Evolutionary conservation across 1,139 yeast genomes (phyloP), one percentile per base, ranked within the genome.

Genomic region (Zygosaccharomyces sapae): DNA sequence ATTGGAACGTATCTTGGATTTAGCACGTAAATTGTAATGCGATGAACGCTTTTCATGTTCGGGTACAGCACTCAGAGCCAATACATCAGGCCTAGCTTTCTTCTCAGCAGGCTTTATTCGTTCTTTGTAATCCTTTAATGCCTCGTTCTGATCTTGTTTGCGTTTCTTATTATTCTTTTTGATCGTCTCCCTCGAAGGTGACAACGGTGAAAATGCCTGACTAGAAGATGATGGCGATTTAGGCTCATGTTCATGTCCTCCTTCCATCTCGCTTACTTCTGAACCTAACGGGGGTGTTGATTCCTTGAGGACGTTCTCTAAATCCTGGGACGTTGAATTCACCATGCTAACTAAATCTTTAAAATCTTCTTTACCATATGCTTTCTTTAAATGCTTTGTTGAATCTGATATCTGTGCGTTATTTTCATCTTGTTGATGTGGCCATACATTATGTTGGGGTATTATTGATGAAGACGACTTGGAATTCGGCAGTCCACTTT

Each of bases 331-430:
- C 12, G 68, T 60, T 4, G 60, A 60, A 8, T 68, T 61, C 1
- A 67, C 66, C 54, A 65, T 67, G 20, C 60, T 55, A 2, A 68
- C 58, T 27, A 70, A 50, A 6, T 61, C 63, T 40, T 58, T 56
- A 45, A 68, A 66, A 44, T 61, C 70, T 6, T 55, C 53, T 29
- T 50, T 52, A 3, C 42, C 47, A 22, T 52, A 50, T 12, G 63
- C 30, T 33, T 60, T 62, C 39, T 61, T 60, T 16, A 66, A 37
- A 47, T 65, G 64, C 27, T 48, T 53, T 9, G 57, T 51, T 9
- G 48, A 29, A 4, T 43, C 46, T 10, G 39, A 43, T 20, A 20
- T 20, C 6, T 33, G 20, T 9, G 24, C 18, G 36, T 20, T 20
- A 8, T 22, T 4, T 3, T 38, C 18, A 8, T 34, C 35, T 25